Percentiles rank a stretch among this genome's conserved stretches.
phyloP scores from a whole-genome alignment of 2,329 filamentous ascomycete genomes.

The Arthroderma sp. region DNA sequence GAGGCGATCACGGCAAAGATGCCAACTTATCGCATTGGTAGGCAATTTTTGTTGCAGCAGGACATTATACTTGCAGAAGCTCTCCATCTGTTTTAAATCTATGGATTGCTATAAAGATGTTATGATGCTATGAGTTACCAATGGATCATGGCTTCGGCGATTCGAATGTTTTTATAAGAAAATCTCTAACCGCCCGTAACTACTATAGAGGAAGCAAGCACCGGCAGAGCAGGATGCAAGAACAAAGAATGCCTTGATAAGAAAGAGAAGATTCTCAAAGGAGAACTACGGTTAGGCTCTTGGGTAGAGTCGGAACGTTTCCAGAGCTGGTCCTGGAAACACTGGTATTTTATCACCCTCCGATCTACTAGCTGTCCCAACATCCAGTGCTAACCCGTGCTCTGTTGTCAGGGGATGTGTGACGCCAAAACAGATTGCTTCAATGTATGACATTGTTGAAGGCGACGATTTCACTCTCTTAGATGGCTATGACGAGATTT shows the following conservation, averaged over 20 bases:
- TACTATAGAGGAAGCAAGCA: conserved; percentile 52
- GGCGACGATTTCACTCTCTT: conserved; percentile 52
- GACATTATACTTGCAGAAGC: no score
- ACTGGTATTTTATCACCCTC: conserved; percentile 50
- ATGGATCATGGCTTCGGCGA: no score
- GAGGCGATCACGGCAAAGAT: background rate
- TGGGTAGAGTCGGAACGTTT: conserved; percentile 52
- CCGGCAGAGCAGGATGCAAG: conserved; percentile 60
- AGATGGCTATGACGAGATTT: conserved; percentile 70
- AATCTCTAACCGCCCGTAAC: conserved; percentile 1
- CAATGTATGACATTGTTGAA: conserved; percentile 43
- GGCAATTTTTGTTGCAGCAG: background rate
- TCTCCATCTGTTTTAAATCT: no score
- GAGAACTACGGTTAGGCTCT: conserved; percentile 61
- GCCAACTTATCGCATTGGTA: conserved; percentile 4
- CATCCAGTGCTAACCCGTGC: background rate
- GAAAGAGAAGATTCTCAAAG: conserved; percentile 60
- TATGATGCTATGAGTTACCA: no score
- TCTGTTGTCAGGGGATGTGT: conserved; percentile 61
- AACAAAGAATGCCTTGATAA: conserved; percentile 59
- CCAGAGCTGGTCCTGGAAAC: conserved; percentile 62
- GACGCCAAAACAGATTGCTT: conserved; percentile 58
- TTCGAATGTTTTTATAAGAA: background rate
- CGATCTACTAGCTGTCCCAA: background rate
- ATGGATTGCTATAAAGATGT: no score